Percentiles rank a stretch among this genome's conserved stretches.
These are phyloP conservation scores for Metroxylon sagu DNA, from an alignment of 176 grass and related monocot species.

Conservation along the genomic window DNA sequence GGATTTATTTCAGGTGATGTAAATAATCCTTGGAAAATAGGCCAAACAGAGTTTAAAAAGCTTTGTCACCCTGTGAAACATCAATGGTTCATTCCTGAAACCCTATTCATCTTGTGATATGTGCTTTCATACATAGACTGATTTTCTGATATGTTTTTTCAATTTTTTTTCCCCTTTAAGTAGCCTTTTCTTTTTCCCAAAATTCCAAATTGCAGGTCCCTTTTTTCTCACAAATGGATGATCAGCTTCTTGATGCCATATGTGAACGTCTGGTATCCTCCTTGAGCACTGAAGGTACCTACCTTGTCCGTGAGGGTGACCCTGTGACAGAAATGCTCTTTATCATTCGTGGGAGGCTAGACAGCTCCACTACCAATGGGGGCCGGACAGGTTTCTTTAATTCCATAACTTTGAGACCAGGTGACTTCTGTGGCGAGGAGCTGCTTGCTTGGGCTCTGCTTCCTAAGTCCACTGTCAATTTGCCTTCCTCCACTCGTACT, in stretches of 20 bases:
- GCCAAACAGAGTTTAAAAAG: no score
- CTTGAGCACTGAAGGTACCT: constrained; percentile 73
- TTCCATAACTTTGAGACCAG: constrained; percentile 55
- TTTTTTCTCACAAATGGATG: constrained; percentile 91
- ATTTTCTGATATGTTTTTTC: no score
- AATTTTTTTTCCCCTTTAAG: no score
- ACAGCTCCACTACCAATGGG: constrained; percentile 91
- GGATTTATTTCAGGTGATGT: no score
- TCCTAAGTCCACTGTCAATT: constrained; percentile 53
- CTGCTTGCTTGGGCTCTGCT: constrained; percentile 90
- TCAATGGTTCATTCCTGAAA: no score
- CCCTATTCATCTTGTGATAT: no score
- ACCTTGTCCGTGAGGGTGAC: constrained; percentile 90
- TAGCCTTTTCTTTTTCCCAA: background rate
- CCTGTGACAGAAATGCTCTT: constrained; percentile 97
- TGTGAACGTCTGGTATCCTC: constrained; percentile 89
- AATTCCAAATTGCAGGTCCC: constrained; percentile 49
- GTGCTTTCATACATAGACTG: no score
- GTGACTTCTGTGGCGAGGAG: constrained; percentile 87
- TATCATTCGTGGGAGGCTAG: constrained; percentile 86
- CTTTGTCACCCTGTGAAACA: no score
- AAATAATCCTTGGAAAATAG: no score
- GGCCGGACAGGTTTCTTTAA: constrained; percentile 92
- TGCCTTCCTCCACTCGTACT: constrained; percentile 75
- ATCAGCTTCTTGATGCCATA: constrained; percentile 85